Conservation (phyloP, 208 protist species). For the Perkinsela sp. region DNA sequence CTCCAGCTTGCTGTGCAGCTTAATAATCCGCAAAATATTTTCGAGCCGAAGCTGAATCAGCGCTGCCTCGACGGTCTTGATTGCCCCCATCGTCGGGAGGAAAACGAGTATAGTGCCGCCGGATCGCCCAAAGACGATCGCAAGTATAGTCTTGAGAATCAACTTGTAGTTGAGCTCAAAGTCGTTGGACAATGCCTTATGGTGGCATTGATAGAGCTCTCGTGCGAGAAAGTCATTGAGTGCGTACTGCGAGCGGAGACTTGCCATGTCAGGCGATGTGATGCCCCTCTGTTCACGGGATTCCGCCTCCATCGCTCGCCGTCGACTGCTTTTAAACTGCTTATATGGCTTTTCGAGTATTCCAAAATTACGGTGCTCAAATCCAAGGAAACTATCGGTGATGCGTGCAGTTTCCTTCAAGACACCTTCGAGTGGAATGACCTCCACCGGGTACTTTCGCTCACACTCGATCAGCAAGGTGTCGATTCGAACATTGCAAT, state of each 20-base stretch:
- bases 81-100: slow-evolving; percentile 77
- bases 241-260: not conserved
- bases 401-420: not conserved
- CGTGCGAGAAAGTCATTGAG: not conserved
- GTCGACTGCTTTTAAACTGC: not conserved
- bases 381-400: not conserved
- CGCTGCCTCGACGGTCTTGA: slow-evolving; percentile 50
- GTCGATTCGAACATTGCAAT: not conserved
- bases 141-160: slow-evolving; percentile 49
- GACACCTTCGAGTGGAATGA: not conserved
- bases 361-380: not conserved
- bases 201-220: not conserved
- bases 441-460: not conserved
- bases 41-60: slow-evolving; percentile 15
- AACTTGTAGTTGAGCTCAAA: slow-evolving; percentile 77
- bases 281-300: slow-evolving; percentile 19
- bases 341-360: not conserved
- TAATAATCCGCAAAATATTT: slow-evolving; percentile 38
- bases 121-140: slow-evolving; percentile 25
- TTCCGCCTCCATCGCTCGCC: slow-evolving; percentile 4
- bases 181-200: slow-evolving; percentile 10
- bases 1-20: slow-evolving; percentile 70
- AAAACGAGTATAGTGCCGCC: slow-evolving; percentile 77
- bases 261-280: not conserved
- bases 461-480: not conserved